Conservation (phyloP, 1,284 basidiomycete genomes). For the Apiotrichum sp. region DNA sequence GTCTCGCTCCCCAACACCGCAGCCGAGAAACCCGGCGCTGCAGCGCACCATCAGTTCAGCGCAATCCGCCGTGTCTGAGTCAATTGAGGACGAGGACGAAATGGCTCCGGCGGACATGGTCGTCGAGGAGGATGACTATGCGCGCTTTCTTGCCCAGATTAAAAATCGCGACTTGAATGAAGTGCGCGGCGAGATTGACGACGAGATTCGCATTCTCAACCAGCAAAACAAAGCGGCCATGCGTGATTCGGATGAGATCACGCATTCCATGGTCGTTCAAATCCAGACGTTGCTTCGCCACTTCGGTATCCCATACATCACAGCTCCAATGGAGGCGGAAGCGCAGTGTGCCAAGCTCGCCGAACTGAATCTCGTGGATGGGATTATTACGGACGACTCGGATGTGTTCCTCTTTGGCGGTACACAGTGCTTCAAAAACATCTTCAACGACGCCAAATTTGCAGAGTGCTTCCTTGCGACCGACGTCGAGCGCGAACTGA, state of each 20-base stretch:
- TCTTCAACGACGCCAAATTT: slow-evolving; percentile 99
- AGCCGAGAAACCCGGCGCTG: slow-evolving; percentile 1
- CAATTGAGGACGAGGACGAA: slow-evolving; percentile 52
- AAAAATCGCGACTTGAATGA: slow-evolving; percentile 73
- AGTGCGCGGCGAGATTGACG: slow-evolving; percentile 81
- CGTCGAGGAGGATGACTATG: slow-evolving; percentile 85
- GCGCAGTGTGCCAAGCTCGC: slow-evolving; percentile 95
- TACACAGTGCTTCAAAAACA: slow-evolving; percentile 89
- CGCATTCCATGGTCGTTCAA: slow-evolving; percentile 87
- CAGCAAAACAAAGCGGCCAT: slow-evolving; percentile 79
- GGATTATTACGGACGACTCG: slow-evolving; percentile 98
- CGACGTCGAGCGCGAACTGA: slow-evolving; percentile 83
- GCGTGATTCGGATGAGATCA: slow-evolving; percentile 91
- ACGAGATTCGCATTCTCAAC: slow-evolving; percentile 77
- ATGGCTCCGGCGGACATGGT: slow-evolving; percentile 59
- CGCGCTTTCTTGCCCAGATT: slow-evolving; percentile 80
- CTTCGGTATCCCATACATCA: slow-evolving; percentile 97
- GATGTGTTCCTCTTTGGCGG: slow-evolving; percentile 98
- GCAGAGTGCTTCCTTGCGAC: slow-evolving; percentile 87
- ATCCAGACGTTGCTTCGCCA: slow-evolving; percentile 90
- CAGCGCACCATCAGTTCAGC: neutral
- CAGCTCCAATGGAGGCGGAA: slow-evolving; percentile 98
- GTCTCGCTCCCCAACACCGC: slow-evolving; percentile 42
- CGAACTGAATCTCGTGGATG: slow-evolving; percentile 79
- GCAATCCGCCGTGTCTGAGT: slow-evolving; percentile 2